phyloP scores from a whole-genome alignment of 345 rosid genomes.

The Heritiera fomes region DNA sequence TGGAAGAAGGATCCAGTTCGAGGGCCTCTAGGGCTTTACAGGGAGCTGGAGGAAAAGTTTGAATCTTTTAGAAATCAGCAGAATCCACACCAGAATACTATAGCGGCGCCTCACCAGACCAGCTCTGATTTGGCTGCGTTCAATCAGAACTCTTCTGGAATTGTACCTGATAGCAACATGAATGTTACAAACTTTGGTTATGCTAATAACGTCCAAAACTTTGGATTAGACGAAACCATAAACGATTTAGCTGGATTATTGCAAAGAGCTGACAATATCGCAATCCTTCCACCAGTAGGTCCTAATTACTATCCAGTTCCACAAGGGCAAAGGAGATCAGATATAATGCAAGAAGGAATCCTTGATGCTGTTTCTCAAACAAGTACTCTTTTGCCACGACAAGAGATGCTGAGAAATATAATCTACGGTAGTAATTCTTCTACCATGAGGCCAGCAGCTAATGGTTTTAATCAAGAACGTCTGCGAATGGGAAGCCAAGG shows the following conservation, averaged over 20 bases:
- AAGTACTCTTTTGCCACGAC: neutral
- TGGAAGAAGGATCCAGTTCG: constrained; percentile 32
- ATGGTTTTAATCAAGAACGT: neutral
- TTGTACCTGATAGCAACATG: too few relatives aligned
- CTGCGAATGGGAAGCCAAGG: neutral
- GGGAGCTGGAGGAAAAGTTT: neutral
- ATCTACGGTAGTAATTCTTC: neutral
- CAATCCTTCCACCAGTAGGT: neutral
- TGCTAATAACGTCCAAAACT: neutral
- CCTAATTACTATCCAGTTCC: neutral
- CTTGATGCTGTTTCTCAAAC: neutral
- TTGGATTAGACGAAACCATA: neutral
- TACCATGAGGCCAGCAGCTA: neutral
- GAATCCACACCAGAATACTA: neutral
- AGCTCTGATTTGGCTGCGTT: neutral
- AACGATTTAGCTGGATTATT: neutral
- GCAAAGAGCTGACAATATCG: neutral
- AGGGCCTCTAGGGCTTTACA: constrained; percentile 32
- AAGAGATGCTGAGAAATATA: neutral
- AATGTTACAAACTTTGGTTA: neutral
- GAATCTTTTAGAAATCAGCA: neutral
- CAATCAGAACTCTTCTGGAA: neutral
- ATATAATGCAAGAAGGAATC: neutral
- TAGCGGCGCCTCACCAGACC: neutral
- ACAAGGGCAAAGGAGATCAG: neutral